Evolutionary conservation across 2,329 filamentous ascomycete species (phyloP), one percentile per base, ranked within the genome.

Genomic region (Dothideomycetidae sp.): DNA sequence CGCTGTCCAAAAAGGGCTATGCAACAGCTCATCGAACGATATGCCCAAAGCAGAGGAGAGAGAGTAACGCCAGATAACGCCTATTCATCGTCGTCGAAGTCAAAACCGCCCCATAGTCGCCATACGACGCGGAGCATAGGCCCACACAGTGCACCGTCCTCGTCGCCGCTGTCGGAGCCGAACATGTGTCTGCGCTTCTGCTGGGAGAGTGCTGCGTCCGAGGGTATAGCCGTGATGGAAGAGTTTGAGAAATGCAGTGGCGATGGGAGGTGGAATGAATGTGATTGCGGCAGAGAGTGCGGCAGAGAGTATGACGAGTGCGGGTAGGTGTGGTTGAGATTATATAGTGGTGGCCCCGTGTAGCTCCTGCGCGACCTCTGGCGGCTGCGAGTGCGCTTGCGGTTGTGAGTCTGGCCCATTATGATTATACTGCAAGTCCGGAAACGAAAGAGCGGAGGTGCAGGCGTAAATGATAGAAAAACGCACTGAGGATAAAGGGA

Each of bases 91-190:
- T 62, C 59, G 36, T 58, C 53, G 41, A 60, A 63, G 42, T 63
- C 60, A 45, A 56, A 50, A 23, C 58, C 58, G 38, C 60, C 55
- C 44, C 62, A 63, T n/a, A 63, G 54, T 48, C 58, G 57, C 42
- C 56, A 58, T 30, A 63, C 59, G 5, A 63, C 60, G 44, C 58
- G 58, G 42, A 63, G 48, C 60, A 63, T 63, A 3, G 59, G 58
- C 41, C 57, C 59, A 35, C 61, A 56, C 10, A 63, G 53, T 14
- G 30, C 38, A 37, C 54, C 59, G 40, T 51, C 51, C 46, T 61
- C 59, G 41, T 63, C 60, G 36, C 57, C 57, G 21, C 48, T 52
- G 42, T 56, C 53, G 17, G 56, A 55, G 28, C 60, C 60, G 42
- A 62, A 63, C 40, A 60, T 50, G 19, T 57, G 57, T 30, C 59